Evolutionary conservation across 176 grass and related monocot genomes (phyloP).

Genomic region (Phoenix roebelenii): DNA sequence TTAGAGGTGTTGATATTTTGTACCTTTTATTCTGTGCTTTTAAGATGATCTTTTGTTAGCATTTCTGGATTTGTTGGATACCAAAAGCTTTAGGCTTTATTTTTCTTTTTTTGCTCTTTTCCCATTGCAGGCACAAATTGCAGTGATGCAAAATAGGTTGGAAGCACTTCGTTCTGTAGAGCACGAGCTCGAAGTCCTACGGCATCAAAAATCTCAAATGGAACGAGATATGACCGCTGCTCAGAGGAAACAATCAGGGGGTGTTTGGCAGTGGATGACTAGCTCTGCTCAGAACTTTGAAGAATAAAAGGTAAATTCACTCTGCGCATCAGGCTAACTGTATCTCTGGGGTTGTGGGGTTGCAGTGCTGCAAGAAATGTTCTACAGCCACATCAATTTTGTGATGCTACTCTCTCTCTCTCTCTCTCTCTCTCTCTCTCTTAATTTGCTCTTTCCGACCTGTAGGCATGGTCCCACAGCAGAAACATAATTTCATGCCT

Average conservation of each 20-base stretch:
- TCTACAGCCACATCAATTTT: no score
- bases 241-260: conserved; percentile 56
- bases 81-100: no score
- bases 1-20: conserved; percentile 55
- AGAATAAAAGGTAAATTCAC: conserved; percentile 47
- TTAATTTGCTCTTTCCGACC: no score
- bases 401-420: no score
- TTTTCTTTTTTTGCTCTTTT: conserved; percentile 11
- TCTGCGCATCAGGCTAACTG: no score
- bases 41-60: conserved; percentile 16
- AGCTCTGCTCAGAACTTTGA: conserved; percentile 47
- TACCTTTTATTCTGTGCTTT: conserved; percentile 2
- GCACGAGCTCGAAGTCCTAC: conserved; percentile 48
- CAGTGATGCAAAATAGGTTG: conserved; percentile 47
- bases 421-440: no score
- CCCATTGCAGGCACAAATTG: conserved; percentile 64
- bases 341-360: no score
- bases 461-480: no score
- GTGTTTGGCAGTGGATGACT: conserved; percentile 86
- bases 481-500: no score
- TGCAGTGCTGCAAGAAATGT: no score
- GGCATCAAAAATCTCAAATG: conserved; percentile 58
- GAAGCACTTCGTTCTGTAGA: conserved; percentile 58
- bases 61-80: neutral
- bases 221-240: conserved; percentile 44